phyloP scores from a whole-genome alignment of 805 yeast species.

The Candida boleticola region DNA sequence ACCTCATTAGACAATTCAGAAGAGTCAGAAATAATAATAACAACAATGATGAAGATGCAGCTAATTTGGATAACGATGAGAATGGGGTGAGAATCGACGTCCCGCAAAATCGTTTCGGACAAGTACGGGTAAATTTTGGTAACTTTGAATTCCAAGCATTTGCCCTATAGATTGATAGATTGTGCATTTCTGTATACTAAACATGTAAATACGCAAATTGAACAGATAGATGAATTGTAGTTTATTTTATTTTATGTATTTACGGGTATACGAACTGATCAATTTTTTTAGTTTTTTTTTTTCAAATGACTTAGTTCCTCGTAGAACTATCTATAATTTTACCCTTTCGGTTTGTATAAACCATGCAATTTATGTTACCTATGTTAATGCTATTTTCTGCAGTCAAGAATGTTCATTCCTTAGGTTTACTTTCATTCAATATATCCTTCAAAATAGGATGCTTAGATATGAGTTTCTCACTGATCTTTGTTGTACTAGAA shows the following conservation, averaged over 20 bases:
- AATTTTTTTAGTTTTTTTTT: too few species aligned
- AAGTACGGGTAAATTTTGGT: constrained; percentile 15
- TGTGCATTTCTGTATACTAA: too few species aligned
- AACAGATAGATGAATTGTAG: too few species aligned
- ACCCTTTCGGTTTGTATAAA: too few species aligned
- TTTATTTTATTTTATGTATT: too few species aligned
- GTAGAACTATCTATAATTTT: too few species aligned
- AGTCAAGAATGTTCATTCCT: too few species aligned
- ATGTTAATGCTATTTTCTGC: constrained; percentile 4
- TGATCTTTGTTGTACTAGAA: neutral
- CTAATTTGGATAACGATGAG: constrained; percentile 6
- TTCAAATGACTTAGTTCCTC: too few species aligned
- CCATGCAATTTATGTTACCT: neutral
- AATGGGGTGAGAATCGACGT: too few species aligned
- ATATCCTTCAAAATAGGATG: constrained; percentile 27
- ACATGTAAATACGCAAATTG: too few species aligned
- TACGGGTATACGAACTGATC: too few species aligned
- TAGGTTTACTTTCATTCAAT: constrained; percentile 28
- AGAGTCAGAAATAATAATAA: constrained; percentile 18
- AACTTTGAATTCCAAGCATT: constrained; percentile 35
- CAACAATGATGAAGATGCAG: constrained; percentile 3
- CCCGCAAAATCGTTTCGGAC: neutral
- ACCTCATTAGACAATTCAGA: constrained; percentile 24
- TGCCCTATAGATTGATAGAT: constrained; percentile 27
- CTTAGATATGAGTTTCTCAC: constrained; percentile 1